phyloP scores from a whole-genome alignment of 179 eudicot genomes.

The Silene noctiflora region DNA sequence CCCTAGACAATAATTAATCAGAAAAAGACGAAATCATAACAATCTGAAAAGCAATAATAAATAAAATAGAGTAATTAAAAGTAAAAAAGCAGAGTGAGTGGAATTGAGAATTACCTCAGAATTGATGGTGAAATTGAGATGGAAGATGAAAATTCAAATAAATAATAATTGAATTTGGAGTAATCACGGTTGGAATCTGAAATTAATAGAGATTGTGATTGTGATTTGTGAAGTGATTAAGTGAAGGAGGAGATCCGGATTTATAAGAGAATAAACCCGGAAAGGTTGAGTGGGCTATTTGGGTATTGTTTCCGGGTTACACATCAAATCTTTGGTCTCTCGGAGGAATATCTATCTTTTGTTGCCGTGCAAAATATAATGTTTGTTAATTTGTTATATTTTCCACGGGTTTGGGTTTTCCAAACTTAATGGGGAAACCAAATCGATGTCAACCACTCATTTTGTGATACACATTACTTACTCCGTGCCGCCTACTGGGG shows the following conservation, averaged over 20 bases:
- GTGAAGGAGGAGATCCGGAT: neutral
- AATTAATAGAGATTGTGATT: neutral
- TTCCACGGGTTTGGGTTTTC: neutral
- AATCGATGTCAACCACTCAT: neutral
- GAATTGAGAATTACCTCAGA: neutral
- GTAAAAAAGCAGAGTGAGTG: neutral
- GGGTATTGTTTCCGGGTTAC: neutral
- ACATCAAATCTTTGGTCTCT: neutral
- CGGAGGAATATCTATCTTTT: no score
- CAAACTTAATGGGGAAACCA: neutral
- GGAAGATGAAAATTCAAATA: neutral
- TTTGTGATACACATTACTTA: neutral
- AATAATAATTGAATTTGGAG: neutral
- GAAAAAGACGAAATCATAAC: neutral
- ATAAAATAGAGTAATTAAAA: neutral
- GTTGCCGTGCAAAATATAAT: no score
- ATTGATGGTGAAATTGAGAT: neutral
- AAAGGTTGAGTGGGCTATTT: neutral
- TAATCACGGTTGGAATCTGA: neutral
- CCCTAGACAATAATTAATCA: neutral
- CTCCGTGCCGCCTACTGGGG: neutral
- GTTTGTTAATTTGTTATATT: no score
- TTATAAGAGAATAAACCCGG: neutral
- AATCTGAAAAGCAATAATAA: neutral
- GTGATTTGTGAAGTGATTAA: neutral